These are phyloP conservation scores for Vitis vinifera DNA, from an alignment of 164 flowering plant genomes.

Conservation along the genomic window ASM3070453v1 NC_081813.1:23538001-23538500, in stretches of 20 bases:
- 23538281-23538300: constrained; percentile 48
- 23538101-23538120: background rate
- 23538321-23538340: background rate
- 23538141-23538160: constrained; percentile 63
- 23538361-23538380: too few relatives aligned
- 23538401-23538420: constrained; percentile 36
- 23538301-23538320: background rate
- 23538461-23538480: too few relatives aligned
- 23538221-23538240: constrained; percentile 39
- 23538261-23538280: constrained; percentile 49
- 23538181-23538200: constrained; percentile 35
- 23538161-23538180: constrained; percentile 22
- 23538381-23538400: constrained; percentile 26
- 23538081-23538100: background rate
- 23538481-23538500: too few relatives aligned
- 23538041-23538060: background rate
- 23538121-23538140: constrained; percentile 38
- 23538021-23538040: constrained; percentile 39
- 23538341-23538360: too few relatives aligned
- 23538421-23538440: constrained; percentile 31
- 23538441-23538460: constrained; percentile 15
- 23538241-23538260: constrained; percentile 43
- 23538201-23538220: constrained; percentile 23
- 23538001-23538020: constrained; percentile 45
- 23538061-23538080: background rate